phyloP scores from a whole-genome alignment of 257 asterid species.

The Marsdenia floribunda region DNA sequence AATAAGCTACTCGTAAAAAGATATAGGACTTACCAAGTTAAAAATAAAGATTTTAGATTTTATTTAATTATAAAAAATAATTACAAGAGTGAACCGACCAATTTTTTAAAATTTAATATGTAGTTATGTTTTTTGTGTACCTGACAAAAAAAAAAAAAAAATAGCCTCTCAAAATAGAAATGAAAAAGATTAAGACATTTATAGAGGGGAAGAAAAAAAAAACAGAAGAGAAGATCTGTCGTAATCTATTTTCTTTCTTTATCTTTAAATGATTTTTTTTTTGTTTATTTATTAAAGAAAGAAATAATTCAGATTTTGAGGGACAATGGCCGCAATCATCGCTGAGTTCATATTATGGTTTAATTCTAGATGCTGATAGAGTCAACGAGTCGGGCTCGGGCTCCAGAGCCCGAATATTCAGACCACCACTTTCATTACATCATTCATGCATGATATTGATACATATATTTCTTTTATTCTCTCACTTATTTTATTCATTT shows the following conservation, averaged over 20 bases:
- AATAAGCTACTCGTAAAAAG: too few species aligned
- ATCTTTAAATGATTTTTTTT: neutral
- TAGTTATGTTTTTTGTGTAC: neutral
- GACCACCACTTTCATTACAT: neutral
- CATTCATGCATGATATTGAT: slow-evolving; percentile 4
- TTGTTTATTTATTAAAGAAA: too few species aligned
- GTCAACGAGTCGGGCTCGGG: slow-evolving; percentile 32
- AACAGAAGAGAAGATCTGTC: neutral
- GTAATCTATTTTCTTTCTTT: neutral
- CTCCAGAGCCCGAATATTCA: neutral
- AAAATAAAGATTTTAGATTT: too few species aligned
- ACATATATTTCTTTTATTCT: neutral
- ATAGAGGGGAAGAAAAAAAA: too few species aligned
- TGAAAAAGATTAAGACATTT: neutral
- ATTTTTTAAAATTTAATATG: too few species aligned
- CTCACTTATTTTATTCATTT: neutral
- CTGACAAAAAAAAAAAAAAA: neutral
- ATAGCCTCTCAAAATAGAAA: neutral
- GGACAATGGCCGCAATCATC: slow-evolving; percentile 57
- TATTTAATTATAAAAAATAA: too few species aligned
- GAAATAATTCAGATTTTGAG: neutral
- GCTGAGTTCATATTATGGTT: slow-evolving; percentile 33
- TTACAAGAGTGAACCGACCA: too few species aligned
- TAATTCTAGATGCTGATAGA: slow-evolving; percentile 9
- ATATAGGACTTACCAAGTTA: too few species aligned